Evolutionary conservation across 1,284 basidiomycete genomes (phyloP).

Genomic region (Ceraceosorus guamensis): DNA sequence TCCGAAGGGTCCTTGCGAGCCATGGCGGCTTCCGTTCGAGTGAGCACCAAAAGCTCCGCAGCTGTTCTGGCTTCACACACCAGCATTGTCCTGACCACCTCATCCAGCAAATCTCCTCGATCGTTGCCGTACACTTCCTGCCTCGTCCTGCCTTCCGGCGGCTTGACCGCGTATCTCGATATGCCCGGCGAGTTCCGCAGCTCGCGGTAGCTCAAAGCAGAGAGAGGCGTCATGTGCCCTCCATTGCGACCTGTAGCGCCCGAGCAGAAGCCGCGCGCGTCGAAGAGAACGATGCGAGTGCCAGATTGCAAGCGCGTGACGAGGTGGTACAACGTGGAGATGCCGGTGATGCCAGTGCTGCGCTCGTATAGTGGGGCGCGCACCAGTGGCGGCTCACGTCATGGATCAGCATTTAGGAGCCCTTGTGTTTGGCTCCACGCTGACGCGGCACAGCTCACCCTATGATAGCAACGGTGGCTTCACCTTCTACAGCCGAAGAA

Average conservation of each 20-base stretch:
- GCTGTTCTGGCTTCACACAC: slow-evolving; percentile 17
- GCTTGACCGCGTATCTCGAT: background rate
- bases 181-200: slow-evolving; percentile 20
- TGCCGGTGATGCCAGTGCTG: slow-evolving; percentile 22
- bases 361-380: background rate
- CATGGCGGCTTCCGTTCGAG: slow-evolving; percentile 5
- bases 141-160: background rate
- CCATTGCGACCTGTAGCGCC: slow-evolving; percentile 36
- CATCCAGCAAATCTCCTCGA: slow-evolving; percentile 1
- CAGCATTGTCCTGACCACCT: slow-evolving; percentile 18
- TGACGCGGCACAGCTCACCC: too few species aligned
- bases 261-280: slow-evolving; percentile 26
- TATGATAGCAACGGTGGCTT: too few species aligned
- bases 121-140: slow-evolving; percentile 9
- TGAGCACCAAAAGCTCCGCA: slow-evolving; percentile 12
- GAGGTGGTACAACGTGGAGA: slow-evolving; percentile 25
- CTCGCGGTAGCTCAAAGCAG: slow-evolving; percentile 24
- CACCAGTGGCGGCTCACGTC: too few species aligned
- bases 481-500: too few species aligned
- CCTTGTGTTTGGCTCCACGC: too few species aligned
- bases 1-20: background rate
- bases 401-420: too few species aligned
- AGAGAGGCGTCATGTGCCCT: slow-evolving; percentile 29
- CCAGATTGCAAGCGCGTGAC: slow-evolving; percentile 5
- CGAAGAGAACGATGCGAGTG: slow-evolving; percentile 16